Base-by-base conservation (phyloP, 179 eudicot species). In the Nepenthes alata region DNA sequence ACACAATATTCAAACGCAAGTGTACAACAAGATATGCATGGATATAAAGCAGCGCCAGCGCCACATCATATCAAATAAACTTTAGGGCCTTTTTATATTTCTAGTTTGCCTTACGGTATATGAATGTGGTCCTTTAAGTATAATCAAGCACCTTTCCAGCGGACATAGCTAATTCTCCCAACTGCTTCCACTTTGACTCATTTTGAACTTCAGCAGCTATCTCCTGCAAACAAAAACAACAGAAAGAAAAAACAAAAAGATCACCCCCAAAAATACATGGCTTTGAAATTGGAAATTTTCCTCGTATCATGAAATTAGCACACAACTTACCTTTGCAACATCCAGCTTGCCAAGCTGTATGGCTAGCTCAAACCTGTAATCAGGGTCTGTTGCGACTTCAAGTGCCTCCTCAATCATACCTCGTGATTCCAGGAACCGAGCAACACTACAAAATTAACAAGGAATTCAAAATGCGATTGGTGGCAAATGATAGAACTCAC, bases 81-180 rank as follows among this genome's bases (percentile, higher is more conserved):
- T 25, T 41, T 7, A 41, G 45, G 45, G 2, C 8, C 45, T 41
- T 7, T 41, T 7, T 41, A 4, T 41, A 4, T 7, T 4, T 7
- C 45, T 4, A 41, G 5, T 41, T 41, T 7, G 6, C 45, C 45
- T 41, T 41, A 41, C 0, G 45, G 8, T 41, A 41, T 41, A 7
- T 41, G 8, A 41, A 41, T 41, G 45, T 4, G 45, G 8, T 7
- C 45, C 45, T 41, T 4, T 12, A n/a, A n/a, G 15, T 62, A 25
- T 25, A 54, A 60, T 44, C 16, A 61, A 55, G 55, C 70, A 91
- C 96, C 96, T 81, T 83, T 74, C 98, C 98, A 58, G 85, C 66
- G 51, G 98, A 89, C 95, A 93, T 85, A 49, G 96, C 96, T 72
- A 93, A 75, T 77, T 85, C 96, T 69, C 96, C 96, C 82, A 93